Conservation (phyloP, 805 yeast species). For the Schwanniomyces occidentalis region DNA sequence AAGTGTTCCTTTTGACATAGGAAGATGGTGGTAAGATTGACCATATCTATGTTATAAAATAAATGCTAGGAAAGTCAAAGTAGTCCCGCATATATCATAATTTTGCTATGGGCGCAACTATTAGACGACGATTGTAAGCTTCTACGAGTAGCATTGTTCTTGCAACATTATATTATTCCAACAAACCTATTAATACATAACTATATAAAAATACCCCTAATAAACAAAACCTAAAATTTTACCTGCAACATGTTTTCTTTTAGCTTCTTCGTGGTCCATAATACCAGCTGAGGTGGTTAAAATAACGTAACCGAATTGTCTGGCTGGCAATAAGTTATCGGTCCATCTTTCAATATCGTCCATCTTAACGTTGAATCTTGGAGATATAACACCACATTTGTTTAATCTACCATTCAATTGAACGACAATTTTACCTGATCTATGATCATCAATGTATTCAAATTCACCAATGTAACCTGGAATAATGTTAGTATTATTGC, state of each 20-base stretch:
- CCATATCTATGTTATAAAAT: too few species aligned
- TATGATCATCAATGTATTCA: slow-evolving; percentile 98
- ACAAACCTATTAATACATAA: too few species aligned
- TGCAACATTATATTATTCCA: too few species aligned
- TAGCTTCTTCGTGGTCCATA: slow-evolving; percentile 99
- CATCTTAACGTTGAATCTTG: slow-evolving; percentile 96
- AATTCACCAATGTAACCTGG: slow-evolving; percentile 93
- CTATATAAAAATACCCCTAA: slow-evolving; percentile 38
- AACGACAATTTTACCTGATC: slow-evolving; percentile 96
- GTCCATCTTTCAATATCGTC: slow-evolving; percentile 98
- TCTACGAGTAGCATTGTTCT: too few species aligned
- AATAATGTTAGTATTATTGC: slow-evolving; percentile 23
- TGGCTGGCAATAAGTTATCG: slow-evolving; percentile 95
- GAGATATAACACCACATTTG: slow-evolving; percentile 98
- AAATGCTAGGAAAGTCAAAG: too few species aligned
- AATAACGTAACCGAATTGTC: slow-evolving; percentile 98
- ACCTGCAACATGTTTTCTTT: slow-evolving; percentile 99
- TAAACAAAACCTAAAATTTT: slow-evolving; percentile 97
- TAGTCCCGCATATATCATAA: too few species aligned
- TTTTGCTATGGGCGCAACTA: too few species aligned
- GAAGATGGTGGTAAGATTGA: too few species aligned
- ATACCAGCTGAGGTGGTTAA: slow-evolving; percentile 99
- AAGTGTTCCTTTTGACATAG: too few species aligned
- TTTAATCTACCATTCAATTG: slow-evolving; percentile 97
- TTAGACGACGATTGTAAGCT: too few species aligned